phyloP scores from a whole-genome alignment of 495 filamentous ascomycete genomes.

The Aspergillus sclerotiicarbonarius region DNA sequence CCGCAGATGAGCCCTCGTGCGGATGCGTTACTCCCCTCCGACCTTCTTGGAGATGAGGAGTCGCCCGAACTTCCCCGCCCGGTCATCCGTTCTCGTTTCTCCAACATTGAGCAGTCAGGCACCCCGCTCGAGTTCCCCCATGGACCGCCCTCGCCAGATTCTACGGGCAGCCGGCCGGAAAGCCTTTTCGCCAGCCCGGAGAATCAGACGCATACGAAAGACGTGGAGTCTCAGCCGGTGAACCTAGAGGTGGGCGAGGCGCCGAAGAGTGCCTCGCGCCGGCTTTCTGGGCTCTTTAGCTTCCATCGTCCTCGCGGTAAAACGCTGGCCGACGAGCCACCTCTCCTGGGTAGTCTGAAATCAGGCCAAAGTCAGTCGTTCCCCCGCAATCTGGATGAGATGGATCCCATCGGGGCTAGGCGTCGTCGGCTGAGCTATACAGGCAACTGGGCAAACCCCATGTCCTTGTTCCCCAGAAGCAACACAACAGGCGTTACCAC shows the following conservation, averaged over 20 bases:
- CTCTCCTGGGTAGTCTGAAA: slow-evolving; percentile 70
- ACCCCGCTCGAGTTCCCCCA: slow-evolving; percentile 40
- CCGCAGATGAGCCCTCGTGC: slow-evolving; percentile 82
- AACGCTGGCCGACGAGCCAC: slow-evolving; percentile 64
- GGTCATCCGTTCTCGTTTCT: slow-evolving; percentile 37
- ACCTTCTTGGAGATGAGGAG: slow-evolving; percentile 77
- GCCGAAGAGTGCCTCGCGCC: slow-evolving; percentile 49
- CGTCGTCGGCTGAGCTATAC: slow-evolving; percentile 62
- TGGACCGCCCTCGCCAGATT: slow-evolving; percentile 69
- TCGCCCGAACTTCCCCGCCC: slow-evolving; percentile 50
- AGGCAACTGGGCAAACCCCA: slow-evolving; percentile 60
- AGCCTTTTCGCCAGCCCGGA: slow-evolving; percentile 68
- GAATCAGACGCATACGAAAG: slow-evolving; percentile 54
- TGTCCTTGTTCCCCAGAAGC: slow-evolving; percentile 53
- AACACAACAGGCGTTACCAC: slow-evolving; percentile 38
- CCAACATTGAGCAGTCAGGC: slow-evolving; percentile 36
- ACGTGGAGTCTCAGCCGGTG: slow-evolving; percentile 30
- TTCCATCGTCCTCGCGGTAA: slow-evolving; percentile 74
- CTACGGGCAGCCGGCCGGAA: slow-evolving; percentile 58
- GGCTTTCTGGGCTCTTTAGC: slow-evolving; percentile 60
- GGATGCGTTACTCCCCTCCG: slow-evolving; percentile 72
- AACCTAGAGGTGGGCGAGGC: slow-evolving; percentile 41
- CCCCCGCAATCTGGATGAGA: slow-evolving; percentile 64
- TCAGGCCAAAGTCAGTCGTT: slow-evolving; percentile 80
- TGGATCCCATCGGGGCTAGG: slow-evolving; percentile 66